Evolutionary conservation across 805 yeast genomes (phyloP), one percentile per base, ranked within the genome.

Genomic region (Sugiyamaella boreocaroliniensis): DNA sequence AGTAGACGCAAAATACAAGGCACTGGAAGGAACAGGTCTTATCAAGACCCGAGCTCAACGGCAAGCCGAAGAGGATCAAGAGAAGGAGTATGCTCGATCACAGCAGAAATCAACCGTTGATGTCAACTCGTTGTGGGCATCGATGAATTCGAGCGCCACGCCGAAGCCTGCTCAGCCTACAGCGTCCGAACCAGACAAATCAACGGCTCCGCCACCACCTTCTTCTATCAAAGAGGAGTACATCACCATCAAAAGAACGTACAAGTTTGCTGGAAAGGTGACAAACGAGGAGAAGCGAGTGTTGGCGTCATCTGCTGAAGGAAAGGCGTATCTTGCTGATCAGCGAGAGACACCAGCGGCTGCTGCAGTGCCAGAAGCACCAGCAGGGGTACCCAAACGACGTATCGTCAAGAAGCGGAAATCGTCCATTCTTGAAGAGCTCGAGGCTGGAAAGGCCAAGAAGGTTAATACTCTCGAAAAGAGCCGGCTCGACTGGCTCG

Each of bases 401-500:
- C 9, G n/a, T 20, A 29, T 20, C 10, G 49, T n/a, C 43, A 46
- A 16, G 47, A 89, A 86, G 64, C 75, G 96, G 58, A 84, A 86
- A 2, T 82, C 92, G 22, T 70, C 88, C 29, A 71, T 89, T 7
- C 90, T 86, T 64, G 87, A 84, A 52, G 89, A 89, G 40, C 77
- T 89, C 45, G 72, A 80, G 44, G 77, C 83, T 10, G 75, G 86
- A 2, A 80, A 84, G 57, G 82, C 85, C 59, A 81, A 87, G 32
- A 92, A 89, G 65, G 74, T 93, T 56, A 86, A 95, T 20, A 93
- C 99, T 0, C 72, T 93, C 58, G 98, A 93, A 66, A 93, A 93
- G 69, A 86, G 96, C 0, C 75, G 95, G 57, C 74, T 93, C 48
- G 99, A 93, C 69, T 93, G 98, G 96, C 95, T 95, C 0, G 81